Base-by-base conservation (phyloP, 192 early-diverging fungal species). In the Globomyces pollinis-pini region DNA sequence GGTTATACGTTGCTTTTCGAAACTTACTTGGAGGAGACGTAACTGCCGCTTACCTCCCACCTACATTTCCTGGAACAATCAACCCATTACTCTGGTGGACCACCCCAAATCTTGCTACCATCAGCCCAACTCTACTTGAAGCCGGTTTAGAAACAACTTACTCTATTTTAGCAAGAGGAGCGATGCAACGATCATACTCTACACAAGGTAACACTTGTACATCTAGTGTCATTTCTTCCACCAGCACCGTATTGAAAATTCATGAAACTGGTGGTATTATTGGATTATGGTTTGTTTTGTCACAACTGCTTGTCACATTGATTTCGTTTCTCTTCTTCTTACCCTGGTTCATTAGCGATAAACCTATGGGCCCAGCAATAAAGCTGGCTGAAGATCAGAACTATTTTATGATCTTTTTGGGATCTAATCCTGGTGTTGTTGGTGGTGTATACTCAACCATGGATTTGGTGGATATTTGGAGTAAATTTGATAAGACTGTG, bases 71-170 rank as follows among this genome's bases (percentile, higher is more conserved):
- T 23, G 67, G 67, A 3, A 50, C 47, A 23, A 32, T 62, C 20
- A 33, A 33, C 38, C 47, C 67, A 20, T 39, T 64, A 3, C 38
- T 69, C 12, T 69, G 56, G 47, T 64, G 62, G 67, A 58, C 58
- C 5, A 29, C 62, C 3, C 36, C 62, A 13, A 61, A 69, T 34
- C 26, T 64, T 47, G 50, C 53, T 21, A 32, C 56, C 21, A 29
- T 69, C 21, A 43, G 51, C 9, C 34, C 39, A 20, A 38, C 67
- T 1, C 11, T 38, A 5, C 47, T 69, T 20, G 41, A 33, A 16
- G 33, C 58, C 8, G 67, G 67, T 4, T 33, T 69, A 6, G 67
- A 69, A 55, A 59, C 61, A 0, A 53, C 57, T 21, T 54, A 54
- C 16, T 13, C 67, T 4, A 64, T 69, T 23, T 36, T 65, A 21